Percentiles rank a stretch among this genome's conserved stretches.
Conservation (phyloP, 2,329 filamentous ascomycete species). For the Dactylellina haptotyla region DNA sequence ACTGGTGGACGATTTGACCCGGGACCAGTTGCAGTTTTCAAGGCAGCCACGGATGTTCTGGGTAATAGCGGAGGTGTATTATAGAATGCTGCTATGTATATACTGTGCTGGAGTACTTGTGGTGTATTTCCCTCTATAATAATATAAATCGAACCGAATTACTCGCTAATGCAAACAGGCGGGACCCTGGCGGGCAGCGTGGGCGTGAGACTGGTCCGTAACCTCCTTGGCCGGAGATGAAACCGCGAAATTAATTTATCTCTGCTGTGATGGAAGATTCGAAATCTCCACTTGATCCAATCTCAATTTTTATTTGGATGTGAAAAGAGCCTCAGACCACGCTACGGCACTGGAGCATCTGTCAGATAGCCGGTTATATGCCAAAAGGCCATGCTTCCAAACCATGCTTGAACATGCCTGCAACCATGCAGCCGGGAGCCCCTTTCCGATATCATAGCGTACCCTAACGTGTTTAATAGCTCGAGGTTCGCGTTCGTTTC, state of each 20-base stretch:
- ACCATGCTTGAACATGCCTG: not conserved
- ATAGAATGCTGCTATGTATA: constrained; percentile 21
- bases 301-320: too few species aligned
- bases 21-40: too few species aligned
- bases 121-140: too few species aligned
- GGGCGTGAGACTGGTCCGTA: constrained; percentile 47
- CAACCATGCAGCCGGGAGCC: not conserved
- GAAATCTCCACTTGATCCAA: constrained; percentile 35
- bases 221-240: constrained; percentile 49
- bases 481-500: too few species aligned
- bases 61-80: not conserved
- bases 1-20: not conserved
- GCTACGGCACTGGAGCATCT: not conserved
- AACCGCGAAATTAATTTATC: constrained; percentile 24
- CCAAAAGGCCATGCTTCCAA: constrained; percentile 13
- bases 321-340: constrained; percentile 26
- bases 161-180: constrained; percentile 50
- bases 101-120: constrained; percentile 11
- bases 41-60: constrained; percentile 22
- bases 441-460: constrained; percentile 28
- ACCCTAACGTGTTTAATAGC: constrained; percentile 20
- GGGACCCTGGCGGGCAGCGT: constrained; percentile 28
- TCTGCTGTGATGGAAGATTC: too few species aligned
- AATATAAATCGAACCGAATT: constrained; percentile 33
- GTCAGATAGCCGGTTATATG: constrained; percentile 36